phyloP scores from a whole-genome alignment of 495 filamentous ascomycete species.

The Tuber indicum region DNA sequence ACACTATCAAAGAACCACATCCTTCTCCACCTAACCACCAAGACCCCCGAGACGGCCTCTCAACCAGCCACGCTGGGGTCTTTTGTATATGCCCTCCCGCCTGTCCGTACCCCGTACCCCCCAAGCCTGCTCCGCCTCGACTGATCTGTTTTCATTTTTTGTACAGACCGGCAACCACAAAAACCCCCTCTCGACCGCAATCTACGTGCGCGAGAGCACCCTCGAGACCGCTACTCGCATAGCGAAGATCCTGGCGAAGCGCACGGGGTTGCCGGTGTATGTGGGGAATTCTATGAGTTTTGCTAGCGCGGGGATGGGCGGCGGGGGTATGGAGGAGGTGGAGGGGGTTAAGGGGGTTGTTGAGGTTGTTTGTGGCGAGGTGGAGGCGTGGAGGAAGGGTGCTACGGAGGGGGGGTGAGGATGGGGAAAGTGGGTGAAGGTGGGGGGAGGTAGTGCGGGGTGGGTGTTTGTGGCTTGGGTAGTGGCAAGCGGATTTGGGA shows the following conservation, averaged over 20 bases:
- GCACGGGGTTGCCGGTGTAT: conserved; percentile 65
- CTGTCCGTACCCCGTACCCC: conserved; percentile 53
- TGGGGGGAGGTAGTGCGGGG: neutral
- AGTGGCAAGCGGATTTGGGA: neutral
- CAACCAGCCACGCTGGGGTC: conserved; percentile 59
- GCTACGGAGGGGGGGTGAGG: neutral
- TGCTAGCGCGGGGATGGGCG: conserved; percentile 59
- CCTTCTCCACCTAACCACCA: conserved; percentile 70
- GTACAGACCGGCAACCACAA: conserved; percentile 51
- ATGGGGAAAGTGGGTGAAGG: neutral
- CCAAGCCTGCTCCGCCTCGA: neutral
- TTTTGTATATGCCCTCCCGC: conserved; percentile 87
- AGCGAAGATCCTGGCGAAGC: conserved; percentile 71
- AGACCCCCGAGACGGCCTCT: conserved; percentile 54
- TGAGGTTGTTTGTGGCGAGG: conserved; percentile 57
- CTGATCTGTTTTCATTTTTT: conserved; percentile 8
- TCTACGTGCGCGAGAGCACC: conserved; percentile 67
- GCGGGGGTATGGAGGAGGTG: conserved; percentile 88
- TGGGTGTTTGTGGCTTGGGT: neutral
- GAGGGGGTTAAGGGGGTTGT: conserved; percentile 70
- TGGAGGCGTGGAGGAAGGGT: conserved; percentile 43
- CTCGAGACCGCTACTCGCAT: conserved; percentile 79
- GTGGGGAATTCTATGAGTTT: conserved; percentile 73
- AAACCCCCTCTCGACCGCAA: conserved; percentile 66
- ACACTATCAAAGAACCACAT: conserved; percentile 60